A percentile compares a stretch with the other conserved stretches of the same genome.
phyloP scores from a whole-genome alignment of 108 stramenopile species.

The Nannochloropsis salina region DNA sequence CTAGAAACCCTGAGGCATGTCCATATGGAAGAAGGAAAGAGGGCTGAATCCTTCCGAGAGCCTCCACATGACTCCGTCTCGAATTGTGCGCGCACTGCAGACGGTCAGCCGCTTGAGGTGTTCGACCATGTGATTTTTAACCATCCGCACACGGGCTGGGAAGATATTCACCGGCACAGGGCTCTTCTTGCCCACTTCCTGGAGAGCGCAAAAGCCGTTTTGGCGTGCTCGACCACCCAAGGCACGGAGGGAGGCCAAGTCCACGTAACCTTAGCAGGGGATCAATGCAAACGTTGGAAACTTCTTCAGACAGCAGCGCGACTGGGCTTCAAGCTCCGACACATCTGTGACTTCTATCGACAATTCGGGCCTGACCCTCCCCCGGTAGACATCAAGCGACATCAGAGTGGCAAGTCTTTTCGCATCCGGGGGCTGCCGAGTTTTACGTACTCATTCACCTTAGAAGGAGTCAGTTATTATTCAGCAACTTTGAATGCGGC shows the following conservation, averaged over 20 bases:
- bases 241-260: constrained; percentile 24
- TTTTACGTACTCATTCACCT: constrained; percentile 30
- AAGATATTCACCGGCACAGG: constrained; percentile 40
- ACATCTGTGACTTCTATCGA: constrained; percentile 28
- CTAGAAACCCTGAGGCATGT: background rate
- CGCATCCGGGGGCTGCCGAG: constrained; percentile 25
- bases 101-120: background rate
- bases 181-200: constrained; percentile 41
- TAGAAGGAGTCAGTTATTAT: background rate
- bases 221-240: background rate
- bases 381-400: constrained; percentile 33
- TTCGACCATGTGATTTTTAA: constrained; percentile 43
- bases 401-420: constrained; percentile 45
- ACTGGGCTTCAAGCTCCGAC: constrained; percentile 29
- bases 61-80: background rate
- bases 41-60: background rate
- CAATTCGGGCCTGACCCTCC: constrained; percentile 26
- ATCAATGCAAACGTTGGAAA: constrained; percentile 41
- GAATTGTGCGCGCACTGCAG: background rate
- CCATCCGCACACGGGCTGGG: constrained; percentile 44
- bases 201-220: constrained; percentile 14
- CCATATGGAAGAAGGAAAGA: background rate
- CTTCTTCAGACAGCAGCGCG: constrained; percentile 36
- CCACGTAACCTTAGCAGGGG: constrained; percentile 40
- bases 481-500: background rate